Evolutionary conservation across 2,329 filamentous ascomycete genomes (phyloP).

Genomic region (Penicillium fuscoglaucum): DNA sequence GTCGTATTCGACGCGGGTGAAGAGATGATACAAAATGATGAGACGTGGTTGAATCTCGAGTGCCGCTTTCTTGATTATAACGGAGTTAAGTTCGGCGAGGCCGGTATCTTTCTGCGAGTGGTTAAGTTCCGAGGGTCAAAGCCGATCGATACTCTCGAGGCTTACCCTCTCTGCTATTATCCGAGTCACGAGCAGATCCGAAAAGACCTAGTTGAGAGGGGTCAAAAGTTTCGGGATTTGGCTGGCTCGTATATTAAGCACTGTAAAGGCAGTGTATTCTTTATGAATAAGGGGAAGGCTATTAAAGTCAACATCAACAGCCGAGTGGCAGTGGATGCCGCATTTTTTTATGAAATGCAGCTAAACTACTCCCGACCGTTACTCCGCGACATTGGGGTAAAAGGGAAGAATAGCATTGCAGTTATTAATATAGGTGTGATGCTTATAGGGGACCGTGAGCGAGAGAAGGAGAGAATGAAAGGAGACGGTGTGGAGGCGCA

Average conservation of each 20-base stretch:
- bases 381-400: conserved; percentile 13
- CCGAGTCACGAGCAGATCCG: conserved; percentile 20
- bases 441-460: conserved; percentile 10
- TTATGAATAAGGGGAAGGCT: conserved; percentile 29
- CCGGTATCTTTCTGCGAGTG: conserved; percentile 26
- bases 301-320: conserved; percentile 26
- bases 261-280: conserved; percentile 36
- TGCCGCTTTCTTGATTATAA: conserved; percentile 33
- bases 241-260: conserved; percentile 29
- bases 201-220: conserved; percentile 28
- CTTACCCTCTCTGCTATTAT: conserved; percentile 35
- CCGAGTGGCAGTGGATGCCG: conserved; percentile 22
- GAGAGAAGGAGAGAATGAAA: conserved; percentile 18
- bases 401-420: conserved; percentile 16
- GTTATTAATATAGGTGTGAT: conserved; percentile 15
- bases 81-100: conserved; percentile 27
- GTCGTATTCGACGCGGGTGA: too few relatives aligned
- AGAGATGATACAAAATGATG: too few relatives aligned
- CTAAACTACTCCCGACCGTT: conserved; percentile 25
- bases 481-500: conserved; percentile 2
- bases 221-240: conserved; percentile 32
- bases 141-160: conserved; percentile 23
- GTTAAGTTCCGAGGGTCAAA: conserved; percentile 30
- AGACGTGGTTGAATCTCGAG: too few relatives aligned
- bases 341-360: conserved; percentile 27